These are phyloP conservation scores for Carex pumila DNA, from an alignment of 176 grass and related monocot species.

Conservation along the genomic window DNA sequence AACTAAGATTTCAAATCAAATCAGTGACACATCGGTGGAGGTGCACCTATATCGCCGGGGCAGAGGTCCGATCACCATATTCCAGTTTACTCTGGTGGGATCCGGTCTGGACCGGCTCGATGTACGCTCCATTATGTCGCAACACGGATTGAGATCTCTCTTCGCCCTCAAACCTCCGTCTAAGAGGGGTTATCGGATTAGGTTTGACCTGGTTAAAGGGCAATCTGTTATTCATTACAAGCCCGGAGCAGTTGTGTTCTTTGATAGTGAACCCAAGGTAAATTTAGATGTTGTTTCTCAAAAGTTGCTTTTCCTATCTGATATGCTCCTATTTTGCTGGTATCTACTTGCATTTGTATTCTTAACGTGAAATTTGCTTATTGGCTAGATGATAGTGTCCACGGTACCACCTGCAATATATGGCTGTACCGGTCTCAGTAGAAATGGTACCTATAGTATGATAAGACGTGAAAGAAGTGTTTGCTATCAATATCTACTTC, in stretches of 20 bases:
- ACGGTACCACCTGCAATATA: no score
- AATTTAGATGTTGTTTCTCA: not conserved
- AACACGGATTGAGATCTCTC: slow-evolving; percentile 39
- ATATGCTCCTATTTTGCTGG: not conserved
- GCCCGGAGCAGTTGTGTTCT: slow-evolving; percentile 47
- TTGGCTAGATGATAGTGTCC: no score
- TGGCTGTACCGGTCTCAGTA: no score
- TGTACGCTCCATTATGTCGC: slow-evolving; percentile 46
- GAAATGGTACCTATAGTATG: not conserved
- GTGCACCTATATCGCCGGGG: slow-evolving; percentile 52
- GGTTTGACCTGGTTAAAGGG: slow-evolving; percentile 30
- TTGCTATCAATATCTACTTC: not conserved
- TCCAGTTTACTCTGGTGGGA: slow-evolving; percentile 37
- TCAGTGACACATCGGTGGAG: slow-evolving; percentile 39
- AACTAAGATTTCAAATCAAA: not conserved
- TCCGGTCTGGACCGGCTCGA: slow-evolving; percentile 44
- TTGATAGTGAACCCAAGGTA: slow-evolving; percentile 67
- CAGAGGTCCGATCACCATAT: slow-evolving; percentile 38
- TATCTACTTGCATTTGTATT: not conserved
- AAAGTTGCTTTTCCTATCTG: not conserved
- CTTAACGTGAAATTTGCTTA: not conserved
- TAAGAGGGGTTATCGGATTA: slow-evolving; percentile 48
- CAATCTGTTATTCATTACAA: slow-evolving; percentile 49
- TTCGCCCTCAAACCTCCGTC: slow-evolving; percentile 44
- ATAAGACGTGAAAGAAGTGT: not conserved